Conservation (phyloP, 208 protist species). For the Wallacemonas sp. region DNA sequence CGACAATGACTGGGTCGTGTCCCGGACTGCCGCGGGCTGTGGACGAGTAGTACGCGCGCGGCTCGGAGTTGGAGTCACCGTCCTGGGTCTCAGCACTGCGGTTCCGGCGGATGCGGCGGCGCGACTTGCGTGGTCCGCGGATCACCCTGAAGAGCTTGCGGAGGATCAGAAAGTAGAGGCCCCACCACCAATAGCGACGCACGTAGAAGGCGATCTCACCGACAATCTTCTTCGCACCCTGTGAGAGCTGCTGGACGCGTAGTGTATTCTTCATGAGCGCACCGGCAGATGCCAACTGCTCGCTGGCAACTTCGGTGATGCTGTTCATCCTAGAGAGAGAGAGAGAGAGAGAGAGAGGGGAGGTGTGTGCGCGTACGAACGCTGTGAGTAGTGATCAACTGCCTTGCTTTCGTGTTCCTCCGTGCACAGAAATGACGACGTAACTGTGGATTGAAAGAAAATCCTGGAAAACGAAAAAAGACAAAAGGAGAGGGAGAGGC, state of each 20-base stretch:
- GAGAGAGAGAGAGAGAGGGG: no score
- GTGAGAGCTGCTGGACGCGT: conserved; percentile 14
- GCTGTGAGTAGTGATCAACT: not conserved
- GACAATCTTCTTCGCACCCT: conserved; percentile 20
- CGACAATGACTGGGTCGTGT: conserved; percentile 40
- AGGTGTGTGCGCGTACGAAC: not conserved
- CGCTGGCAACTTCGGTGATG: conserved; percentile 27
- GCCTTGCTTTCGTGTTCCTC: no score
- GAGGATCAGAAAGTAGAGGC: conserved; percentile 41
- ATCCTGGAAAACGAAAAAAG: no score
- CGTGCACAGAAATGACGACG: no score
- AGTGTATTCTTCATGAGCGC: conserved; percentile 21
- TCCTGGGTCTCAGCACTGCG: conserved; percentile 3
- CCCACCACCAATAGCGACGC: conserved; percentile 35
- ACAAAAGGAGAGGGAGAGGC: no score
- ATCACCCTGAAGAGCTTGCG: conserved; percentile 35
- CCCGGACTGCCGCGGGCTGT: conserved; percentile 1
- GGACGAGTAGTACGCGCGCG: conserved; percentile 12
- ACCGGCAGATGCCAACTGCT: conserved; percentile 35
- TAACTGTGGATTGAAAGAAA: no score
- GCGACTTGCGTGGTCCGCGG: conserved; percentile 7
- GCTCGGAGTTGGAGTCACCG: conserved; percentile 12
- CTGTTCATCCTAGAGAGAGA: conserved; percentile 4
- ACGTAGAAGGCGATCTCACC: conserved; percentile 26
- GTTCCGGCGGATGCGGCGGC: not conserved